phyloP scores from a whole-genome alignment of 202 grass and related monocot species.

The Brachypodium distachyon region DNA sequence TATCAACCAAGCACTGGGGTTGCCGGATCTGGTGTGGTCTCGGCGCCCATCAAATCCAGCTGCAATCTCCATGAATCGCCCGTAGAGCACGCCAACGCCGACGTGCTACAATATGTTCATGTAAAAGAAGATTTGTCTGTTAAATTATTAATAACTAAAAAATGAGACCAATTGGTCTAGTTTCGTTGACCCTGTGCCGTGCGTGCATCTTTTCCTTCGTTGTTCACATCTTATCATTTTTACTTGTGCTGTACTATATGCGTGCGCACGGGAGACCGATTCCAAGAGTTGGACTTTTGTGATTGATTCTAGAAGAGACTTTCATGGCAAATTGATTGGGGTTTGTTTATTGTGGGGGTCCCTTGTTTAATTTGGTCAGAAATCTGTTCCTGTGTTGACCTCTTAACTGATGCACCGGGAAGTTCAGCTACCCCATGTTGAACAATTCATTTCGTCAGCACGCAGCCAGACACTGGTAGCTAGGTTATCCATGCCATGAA shows the following conservation, averaged over 20 bases:
- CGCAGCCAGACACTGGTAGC: not conserved
- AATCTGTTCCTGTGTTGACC: conserved; percentile 23
- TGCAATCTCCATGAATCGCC: conserved; percentile 10
- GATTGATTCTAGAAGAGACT: conserved; percentile 1
- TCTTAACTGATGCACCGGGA: not conserved
- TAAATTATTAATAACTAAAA: conserved; percentile 42
- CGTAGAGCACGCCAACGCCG: not conserved
- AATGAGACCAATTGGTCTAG: conserved; percentile 37
- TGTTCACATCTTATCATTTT: not conserved
- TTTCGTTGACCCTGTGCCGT: conserved; percentile 23
- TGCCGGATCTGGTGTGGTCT: not conserved
- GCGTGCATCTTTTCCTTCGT: not conserved
- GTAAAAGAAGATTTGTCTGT: conserved; percentile 50
- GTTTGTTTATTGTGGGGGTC: no score
- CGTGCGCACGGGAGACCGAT: conserved; percentile 17
- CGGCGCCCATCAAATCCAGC: not conserved
- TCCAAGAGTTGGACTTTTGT: conserved; percentile 29
- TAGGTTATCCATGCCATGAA: conserved; percentile 27
- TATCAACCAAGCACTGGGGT: conserved; percentile 31
- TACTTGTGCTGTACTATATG: not conserved
- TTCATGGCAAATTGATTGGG: not conserved
- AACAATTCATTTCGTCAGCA: conserved; percentile 20
- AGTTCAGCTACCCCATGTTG: not conserved
- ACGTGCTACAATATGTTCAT: conserved; percentile 16
- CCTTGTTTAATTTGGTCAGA: conserved; percentile 32